Percentiles rank a stretch among this genome's conserved stretches.
Evolutionary conservation across 1,284 basidiomycete genomes (phyloP).

Genomic region (Cryptococcus depauperatus): DNA sequence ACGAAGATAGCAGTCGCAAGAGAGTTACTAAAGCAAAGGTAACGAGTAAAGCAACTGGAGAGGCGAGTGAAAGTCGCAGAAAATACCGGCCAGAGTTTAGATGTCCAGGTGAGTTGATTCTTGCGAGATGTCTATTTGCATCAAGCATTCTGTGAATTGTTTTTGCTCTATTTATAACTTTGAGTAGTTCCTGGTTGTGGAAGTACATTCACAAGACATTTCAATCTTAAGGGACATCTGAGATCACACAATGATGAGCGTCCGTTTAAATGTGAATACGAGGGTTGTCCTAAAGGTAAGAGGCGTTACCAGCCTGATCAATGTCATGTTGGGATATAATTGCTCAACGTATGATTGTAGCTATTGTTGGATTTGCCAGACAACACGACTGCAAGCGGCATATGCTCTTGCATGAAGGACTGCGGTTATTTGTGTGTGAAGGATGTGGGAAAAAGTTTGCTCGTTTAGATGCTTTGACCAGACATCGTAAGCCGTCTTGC

Average conservation of each 20-base stretch:
- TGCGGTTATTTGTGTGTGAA: constrained; percentile 77
- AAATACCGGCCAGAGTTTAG: constrained; percentile 84
- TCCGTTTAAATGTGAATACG: constrained; percentile 86
- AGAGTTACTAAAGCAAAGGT: constrained; percentile 81
- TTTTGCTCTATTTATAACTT: background rate
- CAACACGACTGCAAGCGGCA: constrained; percentile 96
- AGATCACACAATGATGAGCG: constrained; percentile 94
- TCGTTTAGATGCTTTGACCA: constrained; percentile 79
- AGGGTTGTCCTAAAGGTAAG: constrained; percentile 78
- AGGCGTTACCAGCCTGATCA: no score
- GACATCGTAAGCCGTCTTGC: constrained; percentile 54
- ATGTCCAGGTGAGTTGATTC: constrained; percentile 56
- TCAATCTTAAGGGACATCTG: constrained; percentile 66
- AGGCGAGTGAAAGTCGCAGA: constrained; percentile 77
- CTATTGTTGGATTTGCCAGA: constrained; percentile 62
- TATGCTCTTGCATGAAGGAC: constrained; percentile 75
- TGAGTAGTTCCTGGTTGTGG: constrained; percentile 77
- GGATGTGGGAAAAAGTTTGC: constrained; percentile 93
- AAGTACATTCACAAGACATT: constrained; percentile 76
- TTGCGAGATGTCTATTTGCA: no score
- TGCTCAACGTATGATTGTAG: constrained; percentile 4
- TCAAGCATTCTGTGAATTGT: background rate
- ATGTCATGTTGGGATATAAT: background rate
- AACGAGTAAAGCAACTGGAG: constrained; percentile 87
- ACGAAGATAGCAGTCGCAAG: constrained; percentile 1